Evolutionary conservation across 441 rosid species (phyloP).

Genomic region (Corymbia calophylla): DNA sequence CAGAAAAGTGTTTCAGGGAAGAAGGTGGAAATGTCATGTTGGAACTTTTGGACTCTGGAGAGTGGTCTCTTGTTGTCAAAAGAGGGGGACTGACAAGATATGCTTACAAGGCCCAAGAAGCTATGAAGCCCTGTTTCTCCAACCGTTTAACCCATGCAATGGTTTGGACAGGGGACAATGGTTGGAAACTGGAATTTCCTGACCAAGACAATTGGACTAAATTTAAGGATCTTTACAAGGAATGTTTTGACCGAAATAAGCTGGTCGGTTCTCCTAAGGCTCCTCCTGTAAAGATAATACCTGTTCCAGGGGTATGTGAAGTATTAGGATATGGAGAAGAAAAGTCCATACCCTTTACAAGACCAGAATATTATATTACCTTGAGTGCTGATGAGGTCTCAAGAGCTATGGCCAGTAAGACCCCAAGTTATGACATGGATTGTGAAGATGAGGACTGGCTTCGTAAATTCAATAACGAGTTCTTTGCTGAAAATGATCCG

Average conservation of each 20-base stretch:
- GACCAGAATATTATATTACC: constrained; percentile 56
- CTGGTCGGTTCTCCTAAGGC: constrained; percentile 15
- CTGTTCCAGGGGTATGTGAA: constrained; percentile 72
- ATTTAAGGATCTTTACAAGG: constrained; percentile 85
- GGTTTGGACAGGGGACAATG: constrained; percentile 67
- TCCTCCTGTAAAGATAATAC: constrained; percentile 45
- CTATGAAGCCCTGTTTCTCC: constrained; percentile 49
- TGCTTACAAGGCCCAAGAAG: constrained; percentile 40
- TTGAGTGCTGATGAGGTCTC: constrained; percentile 58
- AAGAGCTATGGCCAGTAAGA: constrained; percentile 65
- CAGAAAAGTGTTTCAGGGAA: constrained; percentile 73
- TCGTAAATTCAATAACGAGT: constrained; percentile 34
- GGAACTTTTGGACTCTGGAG: constrained; percentile 52
- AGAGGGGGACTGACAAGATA: constrained; percentile 40
- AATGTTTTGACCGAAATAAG: constrained; percentile 63
- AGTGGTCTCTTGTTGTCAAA: constrained; percentile 66
- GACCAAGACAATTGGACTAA: constrained; percentile 59
- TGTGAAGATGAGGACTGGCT: constrained; percentile 96
- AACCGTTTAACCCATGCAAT: constrained; percentile 64
- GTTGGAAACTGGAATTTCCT: constrained; percentile 86
- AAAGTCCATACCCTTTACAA: constrained; percentile 24
- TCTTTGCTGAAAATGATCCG: constrained; percentile 15
- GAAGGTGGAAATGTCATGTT: constrained; percentile 46
- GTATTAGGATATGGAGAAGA: constrained; percentile 43
- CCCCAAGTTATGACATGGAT: constrained; percentile 83